Percentiles rank a stretch among this genome's conserved stretches.
Evolutionary conservation across 2,329 filamentous ascomycete species (phyloP).

Genomic region (Penicillium rolfsii): DNA sequence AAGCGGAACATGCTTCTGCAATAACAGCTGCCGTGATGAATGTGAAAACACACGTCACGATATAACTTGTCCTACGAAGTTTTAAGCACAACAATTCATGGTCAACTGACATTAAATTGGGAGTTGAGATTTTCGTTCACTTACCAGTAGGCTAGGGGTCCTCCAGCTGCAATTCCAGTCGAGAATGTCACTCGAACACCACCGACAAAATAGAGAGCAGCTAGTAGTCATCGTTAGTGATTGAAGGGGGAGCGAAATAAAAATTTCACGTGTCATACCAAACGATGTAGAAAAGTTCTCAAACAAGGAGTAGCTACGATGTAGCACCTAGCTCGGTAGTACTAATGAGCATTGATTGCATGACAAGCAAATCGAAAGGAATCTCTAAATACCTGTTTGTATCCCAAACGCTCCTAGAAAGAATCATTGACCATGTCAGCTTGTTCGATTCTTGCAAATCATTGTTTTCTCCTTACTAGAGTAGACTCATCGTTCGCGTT

Average conservation of each 20-base stretch:
- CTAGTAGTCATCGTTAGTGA: background rate
- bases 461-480: background rate
- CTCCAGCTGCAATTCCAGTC: background rate
- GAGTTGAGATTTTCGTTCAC: background rate
- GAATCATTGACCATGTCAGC: background rate
- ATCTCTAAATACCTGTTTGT: background rate
- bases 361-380: background rate
- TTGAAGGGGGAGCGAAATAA: background rate
- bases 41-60: background rate
- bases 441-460: background rate
- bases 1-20: background rate
- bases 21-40: background rate
- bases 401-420: background rate
- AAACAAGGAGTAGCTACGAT: background rate
- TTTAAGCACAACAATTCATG: background rate
- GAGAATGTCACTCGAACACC: background rate
- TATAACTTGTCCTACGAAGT: background rate
- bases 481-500: background rate
- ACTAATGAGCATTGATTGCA: background rate
- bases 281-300: background rate
- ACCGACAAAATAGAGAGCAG: background rate
- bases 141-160: background rate
- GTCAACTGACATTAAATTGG: background rate
- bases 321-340: background rate
- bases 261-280: background rate